phyloP scores from a whole-genome alignment of 495 filamentous ascomycete genomes.

The Hypoxylon trugodes region DNA sequence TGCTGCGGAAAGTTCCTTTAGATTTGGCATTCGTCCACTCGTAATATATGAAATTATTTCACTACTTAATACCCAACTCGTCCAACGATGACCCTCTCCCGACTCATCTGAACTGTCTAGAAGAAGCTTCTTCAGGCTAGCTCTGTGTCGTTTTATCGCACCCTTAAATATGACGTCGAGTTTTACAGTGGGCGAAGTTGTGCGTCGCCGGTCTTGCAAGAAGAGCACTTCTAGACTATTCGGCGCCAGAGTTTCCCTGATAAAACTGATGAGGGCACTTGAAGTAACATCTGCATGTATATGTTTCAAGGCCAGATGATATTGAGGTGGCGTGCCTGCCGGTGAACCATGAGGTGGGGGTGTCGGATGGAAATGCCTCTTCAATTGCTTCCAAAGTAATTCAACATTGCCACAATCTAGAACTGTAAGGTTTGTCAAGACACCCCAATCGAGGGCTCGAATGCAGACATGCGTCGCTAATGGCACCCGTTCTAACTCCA shows the following conservation, averaged over 20 bases:
- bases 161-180: slow-evolving; percentile 80
- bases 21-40: slow-evolving; percentile 79
- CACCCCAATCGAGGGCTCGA: slow-evolving; percentile 80
- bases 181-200: slow-evolving; percentile 63
- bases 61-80: slow-evolving; percentile 79
- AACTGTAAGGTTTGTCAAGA: slow-evolving; percentile 80
- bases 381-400: slow-evolving; percentile 80
- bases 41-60: slow-evolving; percentile 81
- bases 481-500: slow-evolving; percentile 85
- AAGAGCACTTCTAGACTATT: slow-evolving; percentile 87
- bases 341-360: slow-evolving; percentile 37
- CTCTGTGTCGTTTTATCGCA: slow-evolving; percentile 74
- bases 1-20: slow-evolving; percentile 79
- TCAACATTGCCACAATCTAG: slow-evolving; percentile 82
- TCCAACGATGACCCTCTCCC: slow-evolving; percentile 60
- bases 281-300: slow-evolving; percentile 88
- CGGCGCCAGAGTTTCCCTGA: slow-evolving; percentile 85
- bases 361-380: slow-evolving; percentile 73
- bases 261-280: slow-evolving; percentile 76
- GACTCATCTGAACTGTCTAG: slow-evolving; percentile 74
- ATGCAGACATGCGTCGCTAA: slow-evolving; percentile 74
- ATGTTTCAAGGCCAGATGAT: slow-evolving; percentile 76
- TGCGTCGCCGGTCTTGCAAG: slow-evolving; percentile 74
- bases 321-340: slow-evolving; percentile 58
- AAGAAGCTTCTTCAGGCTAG: slow-evolving; percentile 78